Conservation (phyloP, 306 rosid species). For the Parietaria judaica region DNA sequence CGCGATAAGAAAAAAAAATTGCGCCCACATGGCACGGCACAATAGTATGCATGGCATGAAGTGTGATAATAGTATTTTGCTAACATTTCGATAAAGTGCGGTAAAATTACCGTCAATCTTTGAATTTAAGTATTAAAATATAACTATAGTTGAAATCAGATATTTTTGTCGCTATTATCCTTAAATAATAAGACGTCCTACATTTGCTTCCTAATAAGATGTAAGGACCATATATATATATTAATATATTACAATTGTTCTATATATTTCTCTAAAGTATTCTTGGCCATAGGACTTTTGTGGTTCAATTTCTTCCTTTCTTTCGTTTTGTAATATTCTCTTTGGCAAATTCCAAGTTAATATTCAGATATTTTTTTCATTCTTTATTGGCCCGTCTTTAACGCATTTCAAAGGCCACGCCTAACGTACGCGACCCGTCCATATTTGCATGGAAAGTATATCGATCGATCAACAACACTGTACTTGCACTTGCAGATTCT, state of each 20-base stretch:
- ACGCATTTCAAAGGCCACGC: constrained; percentile 7
- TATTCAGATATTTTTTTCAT: neutral
- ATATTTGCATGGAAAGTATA: no score
- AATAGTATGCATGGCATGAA: no score
- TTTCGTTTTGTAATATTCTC: neutral
- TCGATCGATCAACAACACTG: no score
- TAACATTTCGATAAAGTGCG: no score
- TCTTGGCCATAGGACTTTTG: neutral
- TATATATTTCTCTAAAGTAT: neutral
- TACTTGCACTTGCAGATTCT: no score
- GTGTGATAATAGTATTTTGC: no score
- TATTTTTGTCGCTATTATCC: no score
- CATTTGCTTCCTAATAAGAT: neutral
- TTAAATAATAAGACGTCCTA: neutral
- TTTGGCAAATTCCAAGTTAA: neutral
- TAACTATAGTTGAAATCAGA: no score
- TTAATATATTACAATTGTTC: neutral
- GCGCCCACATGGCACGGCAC: no score
- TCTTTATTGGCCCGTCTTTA: constrained; percentile 4
- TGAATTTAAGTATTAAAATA: no score
- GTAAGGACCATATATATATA: neutral
- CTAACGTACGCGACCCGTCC: neutral
- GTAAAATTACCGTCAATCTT: no score
- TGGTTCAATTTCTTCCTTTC: neutral
- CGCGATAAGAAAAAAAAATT: no score